Conservation (phyloP, 768 basidiomycete species). For the Pleurotus pulmonarius region DNA sequence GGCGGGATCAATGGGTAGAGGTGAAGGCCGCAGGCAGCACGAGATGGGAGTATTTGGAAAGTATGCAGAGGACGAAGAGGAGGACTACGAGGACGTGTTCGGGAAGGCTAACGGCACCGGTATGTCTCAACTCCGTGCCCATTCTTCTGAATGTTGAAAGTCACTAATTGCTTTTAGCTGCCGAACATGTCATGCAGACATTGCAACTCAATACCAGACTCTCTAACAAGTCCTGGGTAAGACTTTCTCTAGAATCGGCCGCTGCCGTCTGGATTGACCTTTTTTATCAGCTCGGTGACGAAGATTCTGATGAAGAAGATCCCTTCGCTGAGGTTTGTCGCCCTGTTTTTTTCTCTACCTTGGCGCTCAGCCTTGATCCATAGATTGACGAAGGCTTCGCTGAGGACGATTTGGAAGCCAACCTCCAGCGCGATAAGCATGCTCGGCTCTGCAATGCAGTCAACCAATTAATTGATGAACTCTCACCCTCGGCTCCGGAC, state of each 20-base stretch:
- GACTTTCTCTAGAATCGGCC: conserved; percentile 9
- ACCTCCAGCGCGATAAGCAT: conserved; percentile 89
- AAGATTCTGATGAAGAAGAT: conserved; percentile 87
- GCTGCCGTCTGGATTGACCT: background rate
- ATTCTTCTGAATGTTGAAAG: background rate
- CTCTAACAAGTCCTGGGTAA: conserved; percentile 89
- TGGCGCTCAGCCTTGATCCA: conserved; percentile 7
- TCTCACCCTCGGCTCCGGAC: conserved; percentile 78
- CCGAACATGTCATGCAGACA: conserved; percentile 65
- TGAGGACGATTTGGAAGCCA: conserved; percentile 89
- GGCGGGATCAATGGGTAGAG: conserved; percentile 53
- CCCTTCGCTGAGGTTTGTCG: conserved; percentile 84
- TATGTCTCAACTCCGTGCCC: conserved; percentile 30
- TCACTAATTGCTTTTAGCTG: conserved; percentile 26
- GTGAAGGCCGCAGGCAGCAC: conserved; percentile 53
- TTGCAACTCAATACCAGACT: conserved; percentile 82
- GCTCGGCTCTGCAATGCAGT: conserved; percentile 82
- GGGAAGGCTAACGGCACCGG: conserved; percentile 68
- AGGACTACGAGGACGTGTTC: conserved; percentile 96
- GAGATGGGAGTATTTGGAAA: conserved; percentile 72
- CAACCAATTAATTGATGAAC: conserved; percentile 81
- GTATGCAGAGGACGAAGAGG: conserved; percentile 82
- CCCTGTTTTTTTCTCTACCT: background rate
- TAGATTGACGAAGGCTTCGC: conserved; percentile 92
- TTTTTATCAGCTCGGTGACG: conserved; percentile 62